Evolutionary conservation across 2,329 filamentous ascomycete genomes (phyloP), one percentile per base, ranked within the genome.

Genomic region (Fusarium torulosum): DNA sequence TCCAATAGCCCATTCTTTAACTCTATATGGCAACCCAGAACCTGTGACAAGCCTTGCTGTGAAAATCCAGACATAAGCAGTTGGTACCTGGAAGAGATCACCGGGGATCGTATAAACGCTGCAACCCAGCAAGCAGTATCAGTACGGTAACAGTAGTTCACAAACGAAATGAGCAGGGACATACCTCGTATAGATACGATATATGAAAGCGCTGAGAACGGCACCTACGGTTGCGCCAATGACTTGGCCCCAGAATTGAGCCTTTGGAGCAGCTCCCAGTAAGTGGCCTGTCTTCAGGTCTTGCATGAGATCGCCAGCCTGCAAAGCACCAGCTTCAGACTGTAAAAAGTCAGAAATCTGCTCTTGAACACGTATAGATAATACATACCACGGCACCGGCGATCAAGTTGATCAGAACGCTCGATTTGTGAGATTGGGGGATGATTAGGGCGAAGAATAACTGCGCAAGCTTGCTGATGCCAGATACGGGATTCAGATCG

Each of bases 251-350:
- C 93, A 97, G 77, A 99, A 99, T 74, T 99, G 96, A 0, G 96
- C 96, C 72, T 92, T 96, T 0, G 96, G 96, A 5, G 93, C 92
- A 1, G 96, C 96, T 13, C 95, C 94, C 1, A 99, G 86, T 0
- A 99, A 82, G 78, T 99, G 94, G 0, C 96, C 96, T 0, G 96
- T 97, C 78, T 99, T 99, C 29, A 99, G 86, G 76, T 99, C 96
- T 77, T 99, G 96, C 86, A 99, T 92, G 55, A 99, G 88, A 78
- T 99, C 96, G 10, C 96, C 96, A 4, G 96, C 95, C 81, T 99
- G 96, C 6, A 98, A 83, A 5, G 96, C 96, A 7, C 96, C 84
- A 49, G 79, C 79, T 75, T 81, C 79, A 4, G 79, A 81, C 79
- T 81, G 67, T 3, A 43, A 9, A 15, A 29, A 45, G 29, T 70